Conservation (phyloP, 495 filamentous ascomycete species). For the Daldinia bambusicola region DNA sequence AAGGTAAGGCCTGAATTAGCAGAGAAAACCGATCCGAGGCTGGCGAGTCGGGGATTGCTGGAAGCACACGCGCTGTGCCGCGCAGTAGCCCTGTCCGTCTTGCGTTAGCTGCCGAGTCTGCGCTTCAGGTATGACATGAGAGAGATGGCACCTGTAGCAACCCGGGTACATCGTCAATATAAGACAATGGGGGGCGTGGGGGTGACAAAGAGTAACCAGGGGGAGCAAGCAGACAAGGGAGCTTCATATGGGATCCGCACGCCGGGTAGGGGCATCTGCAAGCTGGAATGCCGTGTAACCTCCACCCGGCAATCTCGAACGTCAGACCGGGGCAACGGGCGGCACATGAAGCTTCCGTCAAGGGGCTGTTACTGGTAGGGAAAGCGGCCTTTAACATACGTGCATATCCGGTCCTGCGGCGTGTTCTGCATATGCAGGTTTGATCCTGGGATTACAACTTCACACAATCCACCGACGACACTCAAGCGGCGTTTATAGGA, state of each 20-base stretch:
- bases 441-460: slow-evolving; percentile 11
- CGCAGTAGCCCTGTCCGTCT: neutral
- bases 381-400: slow-evolving; percentile 17
- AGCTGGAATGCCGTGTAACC: slow-evolving; percentile 26
- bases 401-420: slow-evolving; percentile 22
- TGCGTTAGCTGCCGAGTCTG: slow-evolving; percentile 6
- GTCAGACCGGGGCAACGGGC: slow-evolving; percentile 9
- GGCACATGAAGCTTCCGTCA: slow-evolving; percentile 5
- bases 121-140: slow-evolving; percentile 17
- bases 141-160: slow-evolving; percentile 23
- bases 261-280: slow-evolving; percentile 35
- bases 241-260: slow-evolving; percentile 17
- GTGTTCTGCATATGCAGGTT: slow-evolving; percentile 34
- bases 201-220: slow-evolving; percentile 8
- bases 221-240: slow-evolving; percentile 4
- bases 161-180: slow-evolving; percentile 17
- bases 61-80: neutral
- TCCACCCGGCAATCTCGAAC: slow-evolving; percentile 14
- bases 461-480: slow-evolving; percentile 16
- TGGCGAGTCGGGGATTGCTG: slow-evolving; percentile 14
- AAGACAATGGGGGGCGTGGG: slow-evolving; percentile 27
- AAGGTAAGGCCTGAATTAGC: neutral
- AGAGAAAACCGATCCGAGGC: neutral
- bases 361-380: slow-evolving; percentile 1
- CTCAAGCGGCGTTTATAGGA: slow-evolving; percentile 5